These are phyloP conservation scores for Trichodelitschia bisporula DNA, from an alignment of 495 filamentous ascomycete genomes.

Conservation along the genomic window DNA sequence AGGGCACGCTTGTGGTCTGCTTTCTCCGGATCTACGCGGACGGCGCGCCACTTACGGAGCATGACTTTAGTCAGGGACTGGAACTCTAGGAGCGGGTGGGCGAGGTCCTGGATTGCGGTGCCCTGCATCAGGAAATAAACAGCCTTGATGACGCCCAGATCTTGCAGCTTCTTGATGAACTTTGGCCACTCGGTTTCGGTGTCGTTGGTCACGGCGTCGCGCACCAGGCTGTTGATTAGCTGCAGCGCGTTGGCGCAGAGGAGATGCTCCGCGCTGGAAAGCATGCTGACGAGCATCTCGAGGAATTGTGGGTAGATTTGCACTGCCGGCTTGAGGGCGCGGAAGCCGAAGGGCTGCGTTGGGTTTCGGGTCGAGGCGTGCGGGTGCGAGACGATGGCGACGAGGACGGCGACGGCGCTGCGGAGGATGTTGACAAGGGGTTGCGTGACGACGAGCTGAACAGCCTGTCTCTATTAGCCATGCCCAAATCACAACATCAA, in stretches of 20 bases:
- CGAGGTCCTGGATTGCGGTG: slow-evolving; percentile 75
- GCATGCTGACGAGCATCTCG: slow-evolving; percentile 69
- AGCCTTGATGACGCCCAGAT: slow-evolving; percentile 77
- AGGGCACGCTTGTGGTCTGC: slow-evolving; percentile 74
- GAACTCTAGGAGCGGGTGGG: slow-evolving; percentile 82
- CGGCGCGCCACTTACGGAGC: slow-evolving; percentile 72
- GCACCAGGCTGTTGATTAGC: slow-evolving; percentile 83
- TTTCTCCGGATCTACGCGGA: slow-evolving; percentile 58
- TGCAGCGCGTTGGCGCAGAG: slow-evolving; percentile 89
- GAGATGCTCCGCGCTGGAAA: slow-evolving; percentile 85
- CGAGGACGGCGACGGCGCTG: slow-evolving; percentile 88
- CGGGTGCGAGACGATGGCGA: slow-evolving; percentile 73
- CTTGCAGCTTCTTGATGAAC: slow-evolving; percentile 81
- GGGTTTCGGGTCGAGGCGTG: slow-evolving; percentile 24
- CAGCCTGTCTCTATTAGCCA: slow-evolving; percentile 36
- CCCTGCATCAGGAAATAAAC: slow-evolving; percentile 85
- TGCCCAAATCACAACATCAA: too few species aligned
- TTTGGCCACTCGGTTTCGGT: slow-evolving; percentile 66
- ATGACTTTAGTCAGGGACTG: slow-evolving; percentile 81
- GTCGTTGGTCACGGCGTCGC: slow-evolving; percentile 75
- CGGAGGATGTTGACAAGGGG: slow-evolving; percentile 92
- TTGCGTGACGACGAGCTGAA: slow-evolving; percentile 84
- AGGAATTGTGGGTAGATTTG: slow-evolving; percentile 79
- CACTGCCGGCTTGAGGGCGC: slow-evolving; percentile 78
- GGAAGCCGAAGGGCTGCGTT: slow-evolving; percentile 46